Evolutionary conservation across 495 filamentous ascomycete species (phyloP), one percentile per base, ranked within the genome.

Genomic region (Chaetomium cochliodes): DNA sequence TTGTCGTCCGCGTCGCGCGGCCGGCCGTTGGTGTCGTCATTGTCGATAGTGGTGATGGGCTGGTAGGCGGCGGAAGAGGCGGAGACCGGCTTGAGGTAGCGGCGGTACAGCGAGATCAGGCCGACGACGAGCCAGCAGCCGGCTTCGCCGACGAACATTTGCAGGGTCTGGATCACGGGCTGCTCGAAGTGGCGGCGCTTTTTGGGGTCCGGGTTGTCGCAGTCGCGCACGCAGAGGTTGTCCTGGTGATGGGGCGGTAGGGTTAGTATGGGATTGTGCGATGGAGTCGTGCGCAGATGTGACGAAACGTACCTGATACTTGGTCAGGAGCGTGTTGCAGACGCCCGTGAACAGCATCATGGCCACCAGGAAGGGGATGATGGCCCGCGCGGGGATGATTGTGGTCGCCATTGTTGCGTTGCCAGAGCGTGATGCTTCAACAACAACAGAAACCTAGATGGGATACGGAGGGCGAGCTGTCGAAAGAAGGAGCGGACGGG

Each of bases 311-410:
- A 92, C 92, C 78, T 98, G 94, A 69, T 93, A 97, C 69, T 98
- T 98, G 68, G 94, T 96, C 70, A 98, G 81, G 61, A 98, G 86
- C 3, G 94, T 98, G 72, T 98, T 98, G 82, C 92, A 96, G 55
- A 97, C 93, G 47, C 94, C 94, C 71, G 83, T 84, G 65, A 85
- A 70, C 71, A 97, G 82, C 92, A 97, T 96, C 91, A 96, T 94
- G 65, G 82, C 87, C 71, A 97, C 90, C 66, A 96, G 82, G 68
- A 96, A 84, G 7, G 91, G 92, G 67, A 96, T 86, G 37, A 89
- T 67, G 11, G 87, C 85, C 70, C 83, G 85, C 44, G 69, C 60
- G 56, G 72, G 74, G 23, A 74, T 73, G 37, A 73, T 76, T n/a
- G 67, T 63, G 51, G 73, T 63, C 57, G 79, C 69, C 81, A 83